Conservation (phyloP, 495 filamentous ascomycete species). For the Xylaria telfairii region DNA sequence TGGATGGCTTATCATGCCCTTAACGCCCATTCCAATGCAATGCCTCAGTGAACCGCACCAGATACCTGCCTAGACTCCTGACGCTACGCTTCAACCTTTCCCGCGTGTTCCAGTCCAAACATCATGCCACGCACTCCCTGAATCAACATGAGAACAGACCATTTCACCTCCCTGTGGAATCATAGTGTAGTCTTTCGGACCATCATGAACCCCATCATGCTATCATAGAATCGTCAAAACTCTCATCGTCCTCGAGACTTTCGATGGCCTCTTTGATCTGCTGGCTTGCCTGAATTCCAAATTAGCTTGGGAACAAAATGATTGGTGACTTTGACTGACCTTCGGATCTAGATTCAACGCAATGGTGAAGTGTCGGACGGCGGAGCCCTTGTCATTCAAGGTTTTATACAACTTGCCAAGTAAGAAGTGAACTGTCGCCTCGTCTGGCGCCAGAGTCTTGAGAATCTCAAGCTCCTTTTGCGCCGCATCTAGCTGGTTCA, state of each 20-base stretch:
- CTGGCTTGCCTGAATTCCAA: slow-evolving; percentile 72
- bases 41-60: slow-evolving; percentile 9
- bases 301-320: slow-evolving; percentile 18
- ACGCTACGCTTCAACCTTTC: slow-evolving; percentile 19
- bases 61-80: slow-evolving; percentile 24
- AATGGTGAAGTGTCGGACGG: slow-evolving; percentile 91
- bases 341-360: slow-evolving; percentile 96
- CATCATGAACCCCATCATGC: slow-evolving; percentile 37
- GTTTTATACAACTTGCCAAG: slow-evolving; percentile 87
- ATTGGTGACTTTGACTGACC: slow-evolving; percentile 51
- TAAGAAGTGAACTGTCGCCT: slow-evolving; percentile 93
- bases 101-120: slow-evolving; percentile 10
- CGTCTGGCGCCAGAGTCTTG: slow-evolving; percentile 89
- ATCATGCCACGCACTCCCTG: slow-evolving; percentile 19
- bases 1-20: slow-evolving; percentile 18
- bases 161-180: slow-evolving; percentile 4
- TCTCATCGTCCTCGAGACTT: slow-evolving; percentile 82
- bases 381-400: slow-evolving; percentile 75
- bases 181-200: slow-evolving; percentile 18
- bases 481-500: slow-evolving; percentile 73
- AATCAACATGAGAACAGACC: slow-evolving; percentile 15
- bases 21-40: slow-evolving; percentile 28
- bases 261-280: slow-evolving; percentile 95
- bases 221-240: slow-evolving; percentile 72
- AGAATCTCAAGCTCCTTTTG: slow-evolving; percentile 79